Evolutionary conservation across 331 rosid genomes (phyloP).

Genomic region (Spiraea crenata): DNA sequence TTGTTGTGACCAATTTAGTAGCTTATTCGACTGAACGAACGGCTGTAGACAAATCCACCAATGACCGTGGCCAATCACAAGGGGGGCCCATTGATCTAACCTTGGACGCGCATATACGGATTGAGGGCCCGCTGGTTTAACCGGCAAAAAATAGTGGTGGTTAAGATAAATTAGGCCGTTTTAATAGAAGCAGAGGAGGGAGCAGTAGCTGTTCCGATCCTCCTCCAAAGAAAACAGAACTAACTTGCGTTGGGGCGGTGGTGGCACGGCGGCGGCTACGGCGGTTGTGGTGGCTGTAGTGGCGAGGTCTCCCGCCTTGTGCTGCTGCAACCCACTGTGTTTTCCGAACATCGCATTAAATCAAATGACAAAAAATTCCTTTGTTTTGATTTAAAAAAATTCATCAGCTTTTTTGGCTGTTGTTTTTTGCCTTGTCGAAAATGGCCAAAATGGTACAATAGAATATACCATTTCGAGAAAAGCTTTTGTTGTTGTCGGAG

Average conservation of each 20-base stretch:
- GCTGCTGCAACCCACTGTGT: neutral
- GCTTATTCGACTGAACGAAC: neutral
- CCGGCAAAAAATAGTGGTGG: conserved; percentile 9
- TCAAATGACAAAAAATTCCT: neutral
- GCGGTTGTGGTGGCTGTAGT: neutral
- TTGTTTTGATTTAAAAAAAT: neutral
- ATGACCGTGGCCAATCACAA: neutral
- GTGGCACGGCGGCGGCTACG: neutral
- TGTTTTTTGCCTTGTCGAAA: conserved; percentile 1
- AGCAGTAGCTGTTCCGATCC: neutral
- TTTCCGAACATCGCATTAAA: neutral
- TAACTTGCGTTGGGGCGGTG: neutral
- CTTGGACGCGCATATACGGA: neutral
- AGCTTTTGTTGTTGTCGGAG: conserved; percentile 41
- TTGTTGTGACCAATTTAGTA: too few species aligned
- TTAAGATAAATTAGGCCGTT: neutral
- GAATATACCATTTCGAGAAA: too few species aligned
- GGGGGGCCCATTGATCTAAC: neutral
- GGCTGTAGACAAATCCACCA: neutral
- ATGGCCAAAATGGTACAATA: too few species aligned
- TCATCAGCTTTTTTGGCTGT: neutral
- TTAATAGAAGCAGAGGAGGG: neutral
- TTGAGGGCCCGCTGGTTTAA: neutral
- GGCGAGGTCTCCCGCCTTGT: neutral
- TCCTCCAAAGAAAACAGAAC: neutral